Evolutionary conservation across 768 basidiomycete genomes (phyloP), one percentile per base, ranked within the genome.

Genomic region (Lanmaoa pseudosensibilis): DNA sequence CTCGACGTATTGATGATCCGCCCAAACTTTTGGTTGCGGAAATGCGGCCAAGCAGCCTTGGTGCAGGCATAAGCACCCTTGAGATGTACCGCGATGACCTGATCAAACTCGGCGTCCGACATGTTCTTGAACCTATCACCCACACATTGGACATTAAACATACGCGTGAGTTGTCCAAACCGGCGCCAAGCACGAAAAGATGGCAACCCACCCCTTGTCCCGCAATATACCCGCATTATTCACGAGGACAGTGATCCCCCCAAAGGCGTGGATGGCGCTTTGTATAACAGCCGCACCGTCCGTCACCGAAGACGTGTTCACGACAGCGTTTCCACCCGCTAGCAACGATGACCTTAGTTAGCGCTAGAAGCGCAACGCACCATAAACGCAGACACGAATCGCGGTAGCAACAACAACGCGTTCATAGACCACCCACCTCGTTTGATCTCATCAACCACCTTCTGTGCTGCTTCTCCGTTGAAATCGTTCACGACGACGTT

Each of bases 401-500:
- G 23, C 1, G 41, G 13, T 23, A 23, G 32, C 12, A 16, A 34
- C 48, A 36, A 19, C 49, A 8, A 30, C 6, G 27, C 27, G 12
- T 16, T 2, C 25, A 56, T 4, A 39, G 37, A 32, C 19, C 23
- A 54, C 82, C 48, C 52, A 94, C 94, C 88, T 69, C 83, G 80
- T 47, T 77, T 80, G 67, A 98, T 95, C 74, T 95, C 87, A 60
- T 91, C 87, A 8, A 95, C 95, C 23, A 98, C 92, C 64, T 87
- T 90, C 73, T 96, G 90, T 4, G 95, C 95, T 27, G 92, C 90
- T 51, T 85, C 85, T 36, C 78, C 80, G 64, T 90, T 94, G 68
- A 98, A 88, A 70, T 98, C 97, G 67, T 98, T 98, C 41, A 98
- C 92, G 56, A 98, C 92, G 51, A 98, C 84, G 61, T 91, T 92